Evolutionary conservation across 805 yeast genomes (phyloP).

Genomic region (Candida boleticola): DNA sequence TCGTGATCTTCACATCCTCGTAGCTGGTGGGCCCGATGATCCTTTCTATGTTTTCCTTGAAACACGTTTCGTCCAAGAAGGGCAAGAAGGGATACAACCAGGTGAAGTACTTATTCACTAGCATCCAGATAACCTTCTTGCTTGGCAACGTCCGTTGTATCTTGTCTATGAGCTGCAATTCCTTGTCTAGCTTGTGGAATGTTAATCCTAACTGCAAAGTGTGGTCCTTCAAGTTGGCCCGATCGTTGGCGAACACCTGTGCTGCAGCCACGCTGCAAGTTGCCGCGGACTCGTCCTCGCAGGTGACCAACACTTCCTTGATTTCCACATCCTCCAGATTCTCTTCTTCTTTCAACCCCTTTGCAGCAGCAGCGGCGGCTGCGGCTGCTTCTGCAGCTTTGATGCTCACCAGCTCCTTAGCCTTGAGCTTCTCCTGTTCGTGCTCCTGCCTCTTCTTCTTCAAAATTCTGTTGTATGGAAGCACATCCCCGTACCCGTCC

Average conservation of each 20-base stretch:
- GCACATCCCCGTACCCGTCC: constrained; percentile 33
- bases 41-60: constrained; percentile 23
- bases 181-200: constrained; percentile 24
- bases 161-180: constrained; percentile 27
- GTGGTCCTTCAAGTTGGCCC: constrained; percentile 14
- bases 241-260: no score
- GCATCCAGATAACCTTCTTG: constrained; percentile 36
- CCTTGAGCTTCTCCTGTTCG: constrained; percentile 5
- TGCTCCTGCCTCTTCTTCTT: constrained; percentile 8
- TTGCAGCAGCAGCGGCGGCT: neutral
- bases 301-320: no score
- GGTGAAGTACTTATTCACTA: constrained; percentile 41
- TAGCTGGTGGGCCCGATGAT: constrained; percentile 34
- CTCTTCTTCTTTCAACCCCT: constrained; percentile 6
- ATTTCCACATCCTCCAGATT: no score
- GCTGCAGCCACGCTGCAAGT: no score
- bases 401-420: constrained; percentile 12
- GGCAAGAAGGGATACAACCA: constrained; percentile 50
- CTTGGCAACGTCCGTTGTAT: constrained; percentile 40
- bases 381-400: constrained; percentile 3
- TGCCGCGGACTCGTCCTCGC: no score
- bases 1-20: constrained; percentile 21
- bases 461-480: constrained; percentile 28
- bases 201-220: constrained; percentile 32
- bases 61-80: constrained; percentile 38